Evolutionary conservation across 164 flowering plant genomes (phyloP), one percentile per base, ranked within the genome.

Genomic region (Macadamia tetraphylla): DNA sequence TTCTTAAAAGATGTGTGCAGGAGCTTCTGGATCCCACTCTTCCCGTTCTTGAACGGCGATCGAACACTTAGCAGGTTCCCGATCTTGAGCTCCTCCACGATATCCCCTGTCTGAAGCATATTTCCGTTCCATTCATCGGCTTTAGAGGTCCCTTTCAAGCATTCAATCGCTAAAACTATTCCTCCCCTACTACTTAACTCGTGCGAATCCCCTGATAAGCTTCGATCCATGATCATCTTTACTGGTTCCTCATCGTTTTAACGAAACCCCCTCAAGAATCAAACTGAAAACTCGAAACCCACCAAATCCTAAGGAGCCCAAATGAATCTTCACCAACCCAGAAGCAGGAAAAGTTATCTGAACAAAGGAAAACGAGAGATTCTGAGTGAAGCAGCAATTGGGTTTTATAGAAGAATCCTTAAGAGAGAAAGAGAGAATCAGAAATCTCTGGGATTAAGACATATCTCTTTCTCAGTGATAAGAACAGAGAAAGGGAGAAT

Each of bases 91-190:
- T 89, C 92, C 70, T 94, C 94, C 13, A 94, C 92, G 35, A 94
- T 85, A 71, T 94, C 98, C 1, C 96, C 98, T 11, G 96, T 91
- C 66, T 94, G 98, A 18, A 90, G 82, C 86, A 88, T 83, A 71
- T 88, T 83, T 15, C 81, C 86, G 60, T 91, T 83, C 98, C 98
- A 94, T 63, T 94, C 97, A 43, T 87, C 98, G 58, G 92, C 96
- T 55, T 81, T 88, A 3, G 97, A 89, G 71, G 85, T 86, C 1
- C 97, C 97, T 60, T 81, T 88, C 31, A 94, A 70, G 76, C 98
- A 94, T 63, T 94, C 89, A 66, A 94, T 83, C 35, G 98, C 88
- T 6, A 94, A 72, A 0, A 91, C 94, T 15, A 63, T 32, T 42
- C 62, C 60, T 48, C 46, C 68, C 62, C 49, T 56, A 1, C 17